Evolutionary conservation across 768 basidiomycete genomes (phyloP).

Genomic region (Lactarius akahatsu): DNA sequence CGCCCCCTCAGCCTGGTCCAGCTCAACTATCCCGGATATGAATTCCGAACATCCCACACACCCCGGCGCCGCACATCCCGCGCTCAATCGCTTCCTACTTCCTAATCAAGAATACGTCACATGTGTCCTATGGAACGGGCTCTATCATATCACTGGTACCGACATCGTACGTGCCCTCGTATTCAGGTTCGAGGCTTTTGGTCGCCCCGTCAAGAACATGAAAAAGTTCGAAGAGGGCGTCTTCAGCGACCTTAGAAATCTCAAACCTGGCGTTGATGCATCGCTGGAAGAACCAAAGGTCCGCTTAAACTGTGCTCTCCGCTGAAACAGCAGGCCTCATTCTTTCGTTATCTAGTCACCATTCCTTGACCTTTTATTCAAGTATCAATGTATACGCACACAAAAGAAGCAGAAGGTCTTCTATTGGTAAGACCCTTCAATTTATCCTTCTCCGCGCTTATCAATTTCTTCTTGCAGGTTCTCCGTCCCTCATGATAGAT

Average conservation of each 20-base stretch:
- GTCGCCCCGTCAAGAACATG: conserved; percentile 85
- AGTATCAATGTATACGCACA: conserved; percentile 94
- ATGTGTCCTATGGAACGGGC: conserved; percentile 88
- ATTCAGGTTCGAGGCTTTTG: conserved; percentile 93
- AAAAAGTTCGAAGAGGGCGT: conserved; percentile 99
- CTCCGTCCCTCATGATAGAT: conserved; percentile 94
- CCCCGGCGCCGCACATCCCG: conserved; percentile 62
- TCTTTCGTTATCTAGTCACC: conserved; percentile 60
- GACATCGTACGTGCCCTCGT: conserved; percentile 94
- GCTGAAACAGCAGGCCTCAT: conserved; percentile 21
- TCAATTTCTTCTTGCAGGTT: conserved; percentile 60
- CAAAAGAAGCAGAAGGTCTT: conserved; percentile 99
- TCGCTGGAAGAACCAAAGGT: conserved; percentile 97
- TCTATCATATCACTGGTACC: conserved; percentile 94
- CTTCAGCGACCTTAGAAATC: conserved; percentile 88
- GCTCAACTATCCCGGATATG: conserved; percentile 34
- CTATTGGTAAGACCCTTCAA: conserved; percentile 66
- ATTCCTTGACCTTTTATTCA: conserved; percentile 91
- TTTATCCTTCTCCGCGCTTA: not conserved
- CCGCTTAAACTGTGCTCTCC: conserved; percentile 11
- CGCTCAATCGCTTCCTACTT: conserved; percentile 82
- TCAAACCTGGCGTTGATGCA: conserved; percentile 92
- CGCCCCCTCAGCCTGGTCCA: conserved; percentile 74
- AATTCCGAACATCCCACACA: conserved; percentile 34
- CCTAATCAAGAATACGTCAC: conserved; percentile 87